Evolutionary conservation across 257 asterid genomes (phyloP), one percentile per base, ranked within the genome.

Genomic region (Solanum dulcamara): DNA sequence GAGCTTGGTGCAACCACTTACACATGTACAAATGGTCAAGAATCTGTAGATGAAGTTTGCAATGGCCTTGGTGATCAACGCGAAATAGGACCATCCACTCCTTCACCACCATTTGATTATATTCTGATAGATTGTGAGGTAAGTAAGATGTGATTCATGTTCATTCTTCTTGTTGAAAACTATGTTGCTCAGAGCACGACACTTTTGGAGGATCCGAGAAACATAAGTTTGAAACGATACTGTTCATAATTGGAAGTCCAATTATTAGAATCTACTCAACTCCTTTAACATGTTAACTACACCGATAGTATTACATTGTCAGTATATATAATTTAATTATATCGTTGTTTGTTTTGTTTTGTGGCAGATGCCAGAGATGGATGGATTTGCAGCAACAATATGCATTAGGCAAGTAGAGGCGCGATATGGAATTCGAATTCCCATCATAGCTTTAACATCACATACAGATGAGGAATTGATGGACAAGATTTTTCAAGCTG

Each of bases 111-210:
- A 13, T 96, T 88, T 38, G 95, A 92, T 84, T 96, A 89, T 53
- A 90, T 94, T 50, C 86, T 96, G 66, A 96, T 96, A 98, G 99
- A 93, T 51, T 96, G 98, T 37, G 89, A 93, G 98, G n/a, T n/a
- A n/a, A n/a, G 99, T 94, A 90, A 85, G 14, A 10, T 5, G 70
- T 48, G 50, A 24, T 37, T 35, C 60, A 10, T 84, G 46, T 32
- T n/a, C 81, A 28, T 71, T 71, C 60, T 53, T 53, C 60, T 17
- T 2, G 60, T 53, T 53, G 60, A 18, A 55, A 55, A 8, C 28
- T 55, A 20, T 15, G 57, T 5, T 15, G 8, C 22, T 50, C 15
- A 15, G 55, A 15, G 17, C n/a, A 3, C 11, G 11, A 53, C 26
- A 53, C 26, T 20, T 53, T 53, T 53, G 62, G 26, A 53, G 62